Evolutionary conservation across 768 basidiomycete species (phyloP).

Genomic region (Naematelia aurantialba): DNA sequence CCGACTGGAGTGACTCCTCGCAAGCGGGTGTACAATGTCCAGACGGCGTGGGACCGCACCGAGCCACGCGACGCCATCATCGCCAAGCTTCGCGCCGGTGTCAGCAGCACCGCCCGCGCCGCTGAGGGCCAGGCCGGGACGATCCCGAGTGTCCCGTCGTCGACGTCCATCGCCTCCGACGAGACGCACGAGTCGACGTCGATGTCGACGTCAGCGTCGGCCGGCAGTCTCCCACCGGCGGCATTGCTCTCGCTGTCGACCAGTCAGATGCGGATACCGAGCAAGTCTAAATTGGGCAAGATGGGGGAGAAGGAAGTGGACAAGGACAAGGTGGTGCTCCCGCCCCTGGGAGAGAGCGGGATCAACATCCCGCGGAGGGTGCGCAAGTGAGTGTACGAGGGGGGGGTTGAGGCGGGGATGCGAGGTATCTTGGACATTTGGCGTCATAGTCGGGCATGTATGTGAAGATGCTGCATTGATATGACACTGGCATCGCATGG

Average conservation of each 20-base stretch:
- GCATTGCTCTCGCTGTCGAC: background rate
- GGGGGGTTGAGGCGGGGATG: background rate
- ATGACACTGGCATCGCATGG: too few relatives aligned
- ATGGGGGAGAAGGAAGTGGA: background rate
- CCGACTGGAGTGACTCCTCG: conserved; percentile 45
- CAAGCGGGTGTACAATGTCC: conserved; percentile 44
- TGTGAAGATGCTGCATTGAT: too few relatives aligned
- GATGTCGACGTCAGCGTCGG: background rate
- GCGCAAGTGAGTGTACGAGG: conserved; percentile 1
- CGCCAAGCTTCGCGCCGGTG: conserved; percentile 11
- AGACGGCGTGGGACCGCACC: conserved; percentile 38
- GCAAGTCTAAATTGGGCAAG: background rate
- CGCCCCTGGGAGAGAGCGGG: conserved; percentile 10
- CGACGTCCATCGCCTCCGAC: conserved; percentile 2
- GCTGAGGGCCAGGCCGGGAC: too few relatives aligned
- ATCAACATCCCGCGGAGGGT: conserved; percentile 13
- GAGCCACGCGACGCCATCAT: conserved; percentile 32
- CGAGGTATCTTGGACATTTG: background rate
- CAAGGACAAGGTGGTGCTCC: conserved; percentile 4
- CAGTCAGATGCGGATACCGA: conserved; percentile 3
- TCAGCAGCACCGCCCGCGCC: too few relatives aligned
- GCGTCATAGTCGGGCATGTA: background rate
- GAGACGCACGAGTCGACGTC: conserved; percentile 2
- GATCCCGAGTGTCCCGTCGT: background rate
- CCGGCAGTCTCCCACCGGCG: too few relatives aligned